Evolutionary conservation across 306 rosid species (phyloP).

Genomic region (Begonia peltatifolia): DNA sequence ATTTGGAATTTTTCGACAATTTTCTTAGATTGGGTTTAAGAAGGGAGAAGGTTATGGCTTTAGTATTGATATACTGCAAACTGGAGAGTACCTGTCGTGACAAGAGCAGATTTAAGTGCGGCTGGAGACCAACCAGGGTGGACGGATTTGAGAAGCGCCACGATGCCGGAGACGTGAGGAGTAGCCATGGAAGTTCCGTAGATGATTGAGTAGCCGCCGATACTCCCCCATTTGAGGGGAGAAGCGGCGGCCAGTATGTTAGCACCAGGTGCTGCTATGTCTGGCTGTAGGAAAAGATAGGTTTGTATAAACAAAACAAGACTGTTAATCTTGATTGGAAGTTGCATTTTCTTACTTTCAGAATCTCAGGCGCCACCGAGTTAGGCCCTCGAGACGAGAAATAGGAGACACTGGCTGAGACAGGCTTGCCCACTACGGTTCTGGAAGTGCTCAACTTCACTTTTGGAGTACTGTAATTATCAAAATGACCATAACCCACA

Average conservation of each 20-base stretch:
- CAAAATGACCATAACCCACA: not conserved
- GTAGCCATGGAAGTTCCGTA: slow-evolving; percentile 53
- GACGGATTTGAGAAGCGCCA: slow-evolving; percentile 31
- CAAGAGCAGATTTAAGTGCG: slow-evolving; percentile 34
- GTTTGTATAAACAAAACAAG: not conserved
- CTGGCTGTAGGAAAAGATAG: slow-evolving; percentile 19
- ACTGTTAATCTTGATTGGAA: slow-evolving; percentile 9
- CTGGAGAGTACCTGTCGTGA: slow-evolving; percentile 30
- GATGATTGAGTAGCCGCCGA: slow-evolving; percentile 8
- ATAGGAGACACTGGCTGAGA: slow-evolving; percentile 20
- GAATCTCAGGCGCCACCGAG: slow-evolving; percentile 27
- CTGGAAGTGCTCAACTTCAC: slow-evolving; percentile 15
- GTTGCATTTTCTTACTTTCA: not conserved
- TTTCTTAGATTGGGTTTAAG: not conserved
- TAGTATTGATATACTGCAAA: not conserved
- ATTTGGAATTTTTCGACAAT: not conserved
- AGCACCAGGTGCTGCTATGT: slow-evolving; percentile 42
- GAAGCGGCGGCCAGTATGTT: slow-evolving; percentile 20
- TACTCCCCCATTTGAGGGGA: slow-evolving; percentile 4
- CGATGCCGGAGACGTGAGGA: slow-evolving; percentile 37
- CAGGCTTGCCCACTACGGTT: slow-evolving; percentile 25
- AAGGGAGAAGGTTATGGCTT: not conserved
- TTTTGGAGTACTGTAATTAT: slow-evolving; percentile 4
- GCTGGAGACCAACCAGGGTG: slow-evolving; percentile 48
- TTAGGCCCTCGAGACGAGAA: slow-evolving; percentile 50